Evolutionary conservation across 116 monocot genomes (phyloP).

Genomic region (Iris pallida): DNA sequence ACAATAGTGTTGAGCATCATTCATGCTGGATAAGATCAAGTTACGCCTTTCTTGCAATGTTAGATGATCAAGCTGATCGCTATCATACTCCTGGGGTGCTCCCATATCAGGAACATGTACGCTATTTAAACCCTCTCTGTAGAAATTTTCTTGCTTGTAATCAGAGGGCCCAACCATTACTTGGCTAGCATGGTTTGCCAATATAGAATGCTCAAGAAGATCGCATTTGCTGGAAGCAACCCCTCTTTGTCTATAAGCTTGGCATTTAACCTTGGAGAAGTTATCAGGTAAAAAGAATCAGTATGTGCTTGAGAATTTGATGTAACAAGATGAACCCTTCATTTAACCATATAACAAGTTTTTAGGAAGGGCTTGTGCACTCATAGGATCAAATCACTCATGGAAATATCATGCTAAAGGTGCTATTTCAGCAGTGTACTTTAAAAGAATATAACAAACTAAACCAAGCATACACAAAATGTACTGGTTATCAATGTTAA

Average conservation of each 20-base stretch:
- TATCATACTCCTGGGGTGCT: background rate
- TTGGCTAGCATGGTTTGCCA: background rate
- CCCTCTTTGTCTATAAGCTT: background rate
- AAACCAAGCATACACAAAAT: no score
- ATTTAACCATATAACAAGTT: constrained; percentile 1
- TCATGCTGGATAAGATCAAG: constrained; percentile 9
- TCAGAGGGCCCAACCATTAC: constrained; percentile 4
- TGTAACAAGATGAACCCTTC: background rate
- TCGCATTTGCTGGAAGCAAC: background rate
- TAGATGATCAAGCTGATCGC: constrained; percentile 9
- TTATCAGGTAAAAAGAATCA: background rate
- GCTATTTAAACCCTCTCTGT: background rate
- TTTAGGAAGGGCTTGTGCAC: background rate
- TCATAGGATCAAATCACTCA: constrained; percentile 4
- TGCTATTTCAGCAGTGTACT: background rate
- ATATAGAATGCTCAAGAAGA: constrained; percentile 6
- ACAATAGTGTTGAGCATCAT: background rate
- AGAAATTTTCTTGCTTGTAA: background rate
- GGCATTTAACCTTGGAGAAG: background rate
- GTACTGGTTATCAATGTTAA: no score
- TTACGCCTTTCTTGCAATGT: constrained; percentile 11
- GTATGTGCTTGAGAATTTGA: background rate
- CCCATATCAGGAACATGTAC: constrained; percentile 1
- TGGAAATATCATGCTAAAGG: background rate
- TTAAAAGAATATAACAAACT: background rate